These are phyloP conservation scores for Atkinsonella hypoxylon DNA, from an alignment of 2,329 filamentous ascomycete species.

Conservation along the genomic window DNA sequence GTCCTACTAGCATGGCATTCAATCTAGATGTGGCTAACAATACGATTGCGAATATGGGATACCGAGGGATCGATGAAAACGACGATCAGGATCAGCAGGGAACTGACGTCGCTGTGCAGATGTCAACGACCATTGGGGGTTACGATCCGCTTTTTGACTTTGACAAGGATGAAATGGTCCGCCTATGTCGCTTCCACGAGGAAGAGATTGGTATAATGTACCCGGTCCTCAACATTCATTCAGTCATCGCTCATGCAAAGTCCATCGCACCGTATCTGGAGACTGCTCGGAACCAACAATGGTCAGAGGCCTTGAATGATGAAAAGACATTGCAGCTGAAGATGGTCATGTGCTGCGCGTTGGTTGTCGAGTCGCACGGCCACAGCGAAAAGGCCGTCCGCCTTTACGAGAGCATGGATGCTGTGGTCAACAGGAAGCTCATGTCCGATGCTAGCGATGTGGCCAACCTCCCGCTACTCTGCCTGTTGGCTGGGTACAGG, in stretches of 20 bases:
- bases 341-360: constrained; percentile 66
- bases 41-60: constrained; percentile 82
- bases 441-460: constrained; percentile 41
- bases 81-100: constrained; percentile 41
- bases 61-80: constrained; percentile 49
- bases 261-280: constrained; percentile 64
- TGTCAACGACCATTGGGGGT: constrained; percentile 23
- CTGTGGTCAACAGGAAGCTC: constrained; percentile 53
- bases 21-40: constrained; percentile 78
- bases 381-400: constrained; percentile 61
- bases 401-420: constrained; percentile 66
- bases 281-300: constrained; percentile 23
- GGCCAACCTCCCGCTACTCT: constrained; percentile 36
- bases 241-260: constrained; percentile 57
- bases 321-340: constrained; percentile 61
- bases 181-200: constrained; percentile 68
- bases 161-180: constrained; percentile 65
- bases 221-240: constrained; percentile 66
- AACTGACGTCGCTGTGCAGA: constrained; percentile 10
- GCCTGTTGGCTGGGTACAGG: constrained; percentile 52
- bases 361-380: constrained; percentile 68
- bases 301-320: constrained; percentile 30
- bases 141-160: constrained; percentile 72
- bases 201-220: constrained; percentile 93
- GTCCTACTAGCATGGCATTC: constrained; percentile 75